phyloP scores from a whole-genome alignment of 352 stramenopile species.

The Globisporangium abappressorium region DNA sequence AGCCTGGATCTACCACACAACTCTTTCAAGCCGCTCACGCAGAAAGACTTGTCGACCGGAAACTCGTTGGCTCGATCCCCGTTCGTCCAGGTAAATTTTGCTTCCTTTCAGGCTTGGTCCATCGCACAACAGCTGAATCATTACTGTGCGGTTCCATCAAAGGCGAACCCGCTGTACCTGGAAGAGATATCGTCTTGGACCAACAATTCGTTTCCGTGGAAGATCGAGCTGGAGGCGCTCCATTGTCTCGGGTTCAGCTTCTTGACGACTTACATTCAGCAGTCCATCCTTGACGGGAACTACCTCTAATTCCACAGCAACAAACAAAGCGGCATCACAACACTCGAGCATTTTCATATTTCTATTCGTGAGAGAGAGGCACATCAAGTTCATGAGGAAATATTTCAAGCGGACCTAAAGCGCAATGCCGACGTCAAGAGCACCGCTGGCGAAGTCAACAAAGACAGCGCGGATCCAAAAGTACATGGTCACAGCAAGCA shows the following conservation, averaged over 20 bases:
- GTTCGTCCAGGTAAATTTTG: slow-evolving; percentile 56
- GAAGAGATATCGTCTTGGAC: slow-evolving; percentile 61
- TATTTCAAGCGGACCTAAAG: slow-evolving; percentile 11
- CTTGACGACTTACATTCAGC: slow-evolving; percentile 53
- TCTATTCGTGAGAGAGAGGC: neutral
- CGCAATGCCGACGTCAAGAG: slow-evolving; percentile 33
- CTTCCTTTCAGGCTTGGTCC: neutral
- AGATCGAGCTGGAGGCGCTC: slow-evolving; percentile 82
- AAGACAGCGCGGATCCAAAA: slow-evolving; percentile 80
- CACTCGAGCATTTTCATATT: slow-evolving; percentile 16
- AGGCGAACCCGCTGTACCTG: slow-evolving; percentile 54
- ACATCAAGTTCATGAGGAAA: neutral
- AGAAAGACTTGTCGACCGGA: slow-evolving; percentile 48
- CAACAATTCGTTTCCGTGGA: slow-evolving; percentile 38
- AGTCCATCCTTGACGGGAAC: slow-evolving; percentile 36
- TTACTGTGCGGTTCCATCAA: neutral
- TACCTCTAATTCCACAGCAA: slow-evolving; percentile 28
- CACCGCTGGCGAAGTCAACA: slow-evolving; percentile 55
- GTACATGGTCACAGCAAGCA: slow-evolving; percentile 73
- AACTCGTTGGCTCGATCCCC: slow-evolving; percentile 38
- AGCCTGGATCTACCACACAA: slow-evolving; percentile 41
- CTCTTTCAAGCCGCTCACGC: slow-evolving; percentile 56
- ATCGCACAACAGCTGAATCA: too few relatives aligned
- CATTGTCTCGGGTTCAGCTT: slow-evolving; percentile 78
- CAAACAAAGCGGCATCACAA: neutral